Percentiles rank a stretch among this genome's conserved stretches.
phyloP scores from a whole-genome alignment of 2,329 filamentous ascomycete species.

The Aureobasidium sp. region DNA sequence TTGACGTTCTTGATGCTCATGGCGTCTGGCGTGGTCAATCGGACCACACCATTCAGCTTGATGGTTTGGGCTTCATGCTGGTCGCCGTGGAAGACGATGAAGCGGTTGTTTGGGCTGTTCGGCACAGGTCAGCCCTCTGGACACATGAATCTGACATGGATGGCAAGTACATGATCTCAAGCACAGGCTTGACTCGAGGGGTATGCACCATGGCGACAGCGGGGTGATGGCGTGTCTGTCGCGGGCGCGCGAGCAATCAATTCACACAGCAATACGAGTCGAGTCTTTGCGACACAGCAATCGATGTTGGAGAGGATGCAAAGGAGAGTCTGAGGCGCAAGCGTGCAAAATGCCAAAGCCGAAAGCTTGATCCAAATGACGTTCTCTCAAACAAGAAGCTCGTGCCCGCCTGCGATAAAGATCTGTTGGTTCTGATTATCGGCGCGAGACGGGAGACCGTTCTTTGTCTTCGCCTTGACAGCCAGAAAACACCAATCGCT shows the following conservation, averaged over 20 bases:
- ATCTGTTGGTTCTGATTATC: neutral
- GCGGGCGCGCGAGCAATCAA: neutral
- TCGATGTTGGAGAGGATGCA: neutral
- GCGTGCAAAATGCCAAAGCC: constrained; percentile 9
- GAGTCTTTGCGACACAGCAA: neutral
- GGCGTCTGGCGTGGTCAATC: constrained; percentile 41
- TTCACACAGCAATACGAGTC: neutral
- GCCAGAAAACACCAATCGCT: neutral
- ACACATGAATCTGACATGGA: neutral
- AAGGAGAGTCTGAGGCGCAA: constrained; percentile 2
- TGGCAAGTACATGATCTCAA: constrained; percentile 38
- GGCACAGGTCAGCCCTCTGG: neutral
- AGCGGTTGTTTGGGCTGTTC: constrained; percentile 38
- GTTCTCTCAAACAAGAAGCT: constrained; percentile 12
- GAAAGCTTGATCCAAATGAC: constrained; percentile 11
- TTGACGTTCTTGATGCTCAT: constrained; percentile 42
- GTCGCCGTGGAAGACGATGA: constrained; percentile 45
- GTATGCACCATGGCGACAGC: constrained; percentile 16
- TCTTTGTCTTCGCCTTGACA: neutral
- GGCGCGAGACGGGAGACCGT: constrained; percentile 5
- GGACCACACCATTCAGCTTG: constrained; percentile 41
- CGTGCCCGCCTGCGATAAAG: constrained; percentile 11
- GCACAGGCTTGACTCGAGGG: constrained; percentile 23
- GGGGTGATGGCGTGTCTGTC: neutral
- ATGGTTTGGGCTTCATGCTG: constrained; percentile 39